These are phyloP conservation scores for Nakaseomyces kungkrabaensis DNA, from an alignment of 1,139 yeast species.

Conservation along the genomic window DNA sequence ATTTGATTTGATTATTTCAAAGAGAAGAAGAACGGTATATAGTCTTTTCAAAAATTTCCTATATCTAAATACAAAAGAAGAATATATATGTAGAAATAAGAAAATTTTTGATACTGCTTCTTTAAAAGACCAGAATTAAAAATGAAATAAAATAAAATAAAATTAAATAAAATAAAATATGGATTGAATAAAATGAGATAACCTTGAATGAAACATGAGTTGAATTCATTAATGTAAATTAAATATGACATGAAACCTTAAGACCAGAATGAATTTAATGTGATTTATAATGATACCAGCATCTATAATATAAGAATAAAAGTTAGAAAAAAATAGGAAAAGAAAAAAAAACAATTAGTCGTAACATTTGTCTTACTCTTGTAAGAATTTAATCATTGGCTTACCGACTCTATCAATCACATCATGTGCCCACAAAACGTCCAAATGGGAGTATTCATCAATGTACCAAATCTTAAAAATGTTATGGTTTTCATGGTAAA, in stretches of 20 bases:
- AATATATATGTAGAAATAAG: too few species aligned
- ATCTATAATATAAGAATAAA: neutral
- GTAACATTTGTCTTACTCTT: neutral
- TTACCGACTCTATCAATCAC: slow-evolving; percentile 45
- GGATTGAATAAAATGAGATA: neutral
- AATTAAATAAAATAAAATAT: too few species aligned
- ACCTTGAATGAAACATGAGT: neutral
- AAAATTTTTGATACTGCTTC: too few species aligned
- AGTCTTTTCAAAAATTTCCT: too few species aligned
- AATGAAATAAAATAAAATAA: too few species aligned
- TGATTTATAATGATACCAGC: neutral
- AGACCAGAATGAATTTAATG: neutral
- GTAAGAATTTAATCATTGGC: slow-evolving; percentile 22
- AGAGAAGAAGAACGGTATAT: too few species aligned
- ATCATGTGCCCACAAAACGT: slow-evolving; percentile 81
- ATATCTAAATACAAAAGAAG: too few species aligned
- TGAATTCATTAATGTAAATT: neutral
- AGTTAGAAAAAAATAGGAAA: neutral
- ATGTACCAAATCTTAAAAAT: slow-evolving; percentile 37
- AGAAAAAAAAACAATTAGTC: neutral
- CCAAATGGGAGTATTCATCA: slow-evolving; percentile 71
- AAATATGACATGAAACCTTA: neutral
- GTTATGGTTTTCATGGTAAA: slow-evolving; percentile 38
- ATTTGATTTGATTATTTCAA: too few species aligned
- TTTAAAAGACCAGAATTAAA: too few species aligned